Base-by-base conservation (phyloP, 2,329 filamentous ascomycete species). In the Exophiala xenobiotica region DNA sequence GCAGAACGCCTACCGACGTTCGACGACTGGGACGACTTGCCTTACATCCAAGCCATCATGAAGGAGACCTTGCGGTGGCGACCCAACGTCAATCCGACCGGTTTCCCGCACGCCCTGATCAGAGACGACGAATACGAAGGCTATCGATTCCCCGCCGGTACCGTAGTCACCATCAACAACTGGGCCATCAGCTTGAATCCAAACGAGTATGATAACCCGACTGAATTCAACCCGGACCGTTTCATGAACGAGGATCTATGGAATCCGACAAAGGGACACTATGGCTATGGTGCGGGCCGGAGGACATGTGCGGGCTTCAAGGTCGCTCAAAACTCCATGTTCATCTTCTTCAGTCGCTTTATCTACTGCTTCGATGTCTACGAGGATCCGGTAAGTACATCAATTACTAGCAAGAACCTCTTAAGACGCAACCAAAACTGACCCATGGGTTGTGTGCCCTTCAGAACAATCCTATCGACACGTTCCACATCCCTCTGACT, bases 1-100 rank as follows among this genome's bases (percentile, higher is more conserved):
- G n/a, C n/a, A n/a, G n/a, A n/a, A n/a, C 69, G 79, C 2, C 69
- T 72, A 8, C 79, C 79, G 0, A 64, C 61, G 19, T 76, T 74
- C 61, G 69, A 75, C 27, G 78, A 83, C 58, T 68, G 70, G n/a
- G 64, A 68, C 0, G 63, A 67, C 1, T 61, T 83, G 6, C 78
- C 78, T 0, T 83, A 82, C 57, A 63, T 81, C 27, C 70, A 72
- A 16, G 76, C 29, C 11, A 24, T 47, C 14, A 48, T 53, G 38
- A 48, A 24, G 1, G 50, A 53, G 59, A 54, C 49, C n/a, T 46
- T 61, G 3, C 29, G 69, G 7, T 70, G 68, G 69, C 61, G 64
- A 35, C 66, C 68, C 4, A n/a, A n/a, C n/a, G 60, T 68, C 5
- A 66, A 58, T 1, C 64, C 67, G 0, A 65, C 49, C 27, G 56